Percentiles rank a stretch among this genome's conserved stretches.
These are phyloP conservation scores for Pontederia crassipes DNA, from an alignment of 176 grass and related monocot genomes.

Conservation along the genomic window DNA sequence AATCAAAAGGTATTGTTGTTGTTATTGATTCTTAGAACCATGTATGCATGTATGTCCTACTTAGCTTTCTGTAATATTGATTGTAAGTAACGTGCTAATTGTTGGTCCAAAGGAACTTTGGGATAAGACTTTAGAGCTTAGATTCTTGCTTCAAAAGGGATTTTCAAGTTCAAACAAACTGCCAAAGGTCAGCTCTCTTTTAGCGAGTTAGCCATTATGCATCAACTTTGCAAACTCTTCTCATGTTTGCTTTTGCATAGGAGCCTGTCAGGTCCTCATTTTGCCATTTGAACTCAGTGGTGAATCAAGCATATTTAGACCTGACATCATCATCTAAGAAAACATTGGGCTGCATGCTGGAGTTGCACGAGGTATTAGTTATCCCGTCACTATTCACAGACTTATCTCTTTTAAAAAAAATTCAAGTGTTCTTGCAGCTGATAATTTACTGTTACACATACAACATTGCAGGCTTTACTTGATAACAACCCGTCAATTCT, in stretches of 20 bases:
- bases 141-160: constrained; percentile 73
- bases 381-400: background rate
- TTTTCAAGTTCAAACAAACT: constrained; percentile 89
- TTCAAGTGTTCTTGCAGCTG: constrained; percentile 1
- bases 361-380: constrained; percentile 70
- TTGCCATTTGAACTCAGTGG: constrained; percentile 38
- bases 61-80: background rate
- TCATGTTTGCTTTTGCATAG: constrained; percentile 15
- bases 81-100: constrained; percentile 4
- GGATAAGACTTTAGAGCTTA: constrained; percentile 77
- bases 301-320: constrained; percentile 58
- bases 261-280: constrained; percentile 56
- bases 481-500: constrained; percentile 47
- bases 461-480: constrained; percentile 56
- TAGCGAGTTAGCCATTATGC: background rate
- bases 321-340: constrained; percentile 50
- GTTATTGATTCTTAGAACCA: background rate
- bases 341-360: constrained; percentile 50
- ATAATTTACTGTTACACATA: constrained; percentile 4
- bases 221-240: too few relatives aligned
- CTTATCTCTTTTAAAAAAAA: background rate
- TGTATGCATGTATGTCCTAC: background rate
- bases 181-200: constrained; percentile 42
- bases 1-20: constrained; percentile 51
- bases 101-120: constrained; percentile 44